Evolutionary conservation across 2,329 filamentous ascomycete species (phyloP).

Genomic region (Penicillium sp.): DNA sequence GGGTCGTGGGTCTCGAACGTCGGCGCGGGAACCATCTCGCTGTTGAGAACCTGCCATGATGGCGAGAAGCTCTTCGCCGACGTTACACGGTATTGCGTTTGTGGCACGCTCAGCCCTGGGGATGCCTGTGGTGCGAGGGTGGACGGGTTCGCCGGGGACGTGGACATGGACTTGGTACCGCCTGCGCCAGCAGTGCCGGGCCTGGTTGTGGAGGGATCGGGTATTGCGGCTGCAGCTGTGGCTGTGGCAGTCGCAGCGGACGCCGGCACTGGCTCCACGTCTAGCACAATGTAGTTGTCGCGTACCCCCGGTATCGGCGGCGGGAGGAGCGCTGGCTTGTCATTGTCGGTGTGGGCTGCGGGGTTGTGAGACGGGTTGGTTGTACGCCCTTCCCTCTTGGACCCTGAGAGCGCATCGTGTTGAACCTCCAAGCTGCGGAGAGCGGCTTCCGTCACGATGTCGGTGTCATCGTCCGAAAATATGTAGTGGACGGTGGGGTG

Average conservation of each 20-base stretch:
- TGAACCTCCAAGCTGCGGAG: constrained; percentile 57
- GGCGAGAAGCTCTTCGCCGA: constrained; percentile 72
- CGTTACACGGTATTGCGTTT: constrained; percentile 54
- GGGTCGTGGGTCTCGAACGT: constrained; percentile 63
- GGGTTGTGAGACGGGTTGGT: constrained; percentile 9
- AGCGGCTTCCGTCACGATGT: constrained; percentile 69
- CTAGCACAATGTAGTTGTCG: constrained; percentile 61
- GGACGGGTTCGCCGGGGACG: constrained; percentile 24
- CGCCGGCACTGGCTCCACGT: constrained; percentile 45
- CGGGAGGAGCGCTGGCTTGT: constrained; percentile 46
- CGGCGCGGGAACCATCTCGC: constrained; percentile 60
- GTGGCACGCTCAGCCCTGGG: constrained; percentile 11
- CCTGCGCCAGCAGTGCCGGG: constrained; percentile 1
- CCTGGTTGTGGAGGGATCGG: not conserved
- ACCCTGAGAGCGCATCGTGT: constrained; percentile 33
- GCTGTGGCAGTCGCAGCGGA: not conserved
- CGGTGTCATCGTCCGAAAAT: constrained; percentile 87
- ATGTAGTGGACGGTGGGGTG: constrained; percentile 91
- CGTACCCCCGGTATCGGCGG: constrained; percentile 49
- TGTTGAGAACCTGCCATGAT: constrained; percentile 68
- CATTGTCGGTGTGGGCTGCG: constrained; percentile 24
- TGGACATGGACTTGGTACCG: constrained; percentile 24
- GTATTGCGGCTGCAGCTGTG: not conserved
- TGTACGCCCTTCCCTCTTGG: constrained; percentile 18
- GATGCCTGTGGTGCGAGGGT: not conserved